Percentiles rank a stretch among this genome's conserved stretches.
Evolutionary conservation across 805 yeast species (phyloP).

Genomic region (Starmerella apis): DNA sequence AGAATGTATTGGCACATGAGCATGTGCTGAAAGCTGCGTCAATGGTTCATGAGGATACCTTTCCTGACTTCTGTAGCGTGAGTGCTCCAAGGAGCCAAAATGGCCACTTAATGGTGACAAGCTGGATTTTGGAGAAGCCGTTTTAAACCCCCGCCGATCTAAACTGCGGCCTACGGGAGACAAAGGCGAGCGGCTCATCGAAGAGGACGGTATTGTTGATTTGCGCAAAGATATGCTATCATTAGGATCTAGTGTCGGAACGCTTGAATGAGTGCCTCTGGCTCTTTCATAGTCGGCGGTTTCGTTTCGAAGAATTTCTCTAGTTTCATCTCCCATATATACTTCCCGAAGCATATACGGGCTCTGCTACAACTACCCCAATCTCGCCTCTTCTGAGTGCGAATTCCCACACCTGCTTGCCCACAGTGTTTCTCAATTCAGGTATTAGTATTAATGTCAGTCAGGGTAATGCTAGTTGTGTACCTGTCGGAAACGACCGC

Average conservation of each 20-base stretch:
- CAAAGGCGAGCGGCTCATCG: neutral
- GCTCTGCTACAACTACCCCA: neutral
- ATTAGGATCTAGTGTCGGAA: neutral
- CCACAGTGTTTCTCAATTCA: neutral
- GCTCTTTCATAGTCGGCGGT: neutral
- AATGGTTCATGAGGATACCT: too few relatives aligned
- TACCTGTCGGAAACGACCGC: constrained; percentile 2
- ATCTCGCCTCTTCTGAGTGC: neutral
- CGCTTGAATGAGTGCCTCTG: neutral
- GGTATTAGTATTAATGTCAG: neutral
- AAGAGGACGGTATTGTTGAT: neutral
- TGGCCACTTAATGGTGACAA: neutral
- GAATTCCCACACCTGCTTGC: neutral
- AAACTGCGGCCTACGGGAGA: neutral
- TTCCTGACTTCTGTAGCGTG: too few relatives aligned
- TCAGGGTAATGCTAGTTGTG: neutral
- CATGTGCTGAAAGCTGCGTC: neutral
- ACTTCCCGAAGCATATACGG: constrained; percentile 3
- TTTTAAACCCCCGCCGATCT: neutral
- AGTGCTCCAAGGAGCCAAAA: neutral
- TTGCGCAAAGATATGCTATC: neutral
- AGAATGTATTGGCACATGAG: neutral
- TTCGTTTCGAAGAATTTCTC: neutral
- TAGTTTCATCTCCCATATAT: constrained; percentile 12
- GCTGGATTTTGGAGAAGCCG: neutral